Conservation (phyloP, 2,329 filamentous ascomycete species). For the Biscogniauxia marginata region DNA sequence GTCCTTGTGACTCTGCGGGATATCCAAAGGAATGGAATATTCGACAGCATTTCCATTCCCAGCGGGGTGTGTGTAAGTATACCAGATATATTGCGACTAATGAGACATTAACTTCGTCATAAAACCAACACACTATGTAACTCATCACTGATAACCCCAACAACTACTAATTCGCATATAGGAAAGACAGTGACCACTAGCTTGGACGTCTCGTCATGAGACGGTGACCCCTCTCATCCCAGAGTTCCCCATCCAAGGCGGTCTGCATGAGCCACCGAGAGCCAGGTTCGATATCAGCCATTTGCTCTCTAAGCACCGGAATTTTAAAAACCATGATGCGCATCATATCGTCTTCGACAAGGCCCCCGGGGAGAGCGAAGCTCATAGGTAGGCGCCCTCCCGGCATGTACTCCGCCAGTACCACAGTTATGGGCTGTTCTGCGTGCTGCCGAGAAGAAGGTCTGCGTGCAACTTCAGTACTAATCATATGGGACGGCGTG, state of each 20-base stretch:
- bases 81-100: not conserved
- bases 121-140: too few relatives aligned
- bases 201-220: not conserved
- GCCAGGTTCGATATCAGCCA: not conserved
- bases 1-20: too few relatives aligned
- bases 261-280: not conserved
- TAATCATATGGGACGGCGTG: not conserved
- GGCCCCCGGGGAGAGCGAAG: not conserved
- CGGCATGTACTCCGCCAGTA: not conserved
- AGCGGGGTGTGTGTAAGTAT: not conserved
- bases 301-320: not conserved
- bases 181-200: not conserved
- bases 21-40: not conserved
- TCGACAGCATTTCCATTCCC: not conserved
- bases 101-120: not conserved
- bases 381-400: not conserved
- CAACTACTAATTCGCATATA: too few relatives aligned
- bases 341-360: not conserved
- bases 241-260: not conserved
- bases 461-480: not conserved
- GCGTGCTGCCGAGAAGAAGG: not conserved
- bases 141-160: too few relatives aligned
- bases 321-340: not conserved
- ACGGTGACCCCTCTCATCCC: not conserved
- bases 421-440: not conserved